These are phyloP conservation scores for Aspergillaceae sp. DNA, from an alignment of 2,329 filamentous ascomycete genomes.

Conservation along the genomic window DNA sequence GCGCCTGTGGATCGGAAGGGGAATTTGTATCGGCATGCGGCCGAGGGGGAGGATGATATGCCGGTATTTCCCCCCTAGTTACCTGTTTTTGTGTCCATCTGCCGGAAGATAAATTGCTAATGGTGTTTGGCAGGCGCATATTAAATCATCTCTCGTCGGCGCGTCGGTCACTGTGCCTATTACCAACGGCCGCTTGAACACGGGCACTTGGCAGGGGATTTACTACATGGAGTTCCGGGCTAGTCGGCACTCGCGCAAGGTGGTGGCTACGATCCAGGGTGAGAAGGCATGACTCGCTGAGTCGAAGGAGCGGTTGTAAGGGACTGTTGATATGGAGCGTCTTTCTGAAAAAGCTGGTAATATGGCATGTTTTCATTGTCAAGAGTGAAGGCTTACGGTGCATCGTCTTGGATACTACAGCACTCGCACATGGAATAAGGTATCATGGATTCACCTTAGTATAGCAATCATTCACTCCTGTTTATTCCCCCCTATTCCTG, in stretches of 20 bases:
- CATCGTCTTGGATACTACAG: too few species aligned
- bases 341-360: too few species aligned
- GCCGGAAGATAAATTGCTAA: neutral
- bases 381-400: too few species aligned
- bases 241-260: constrained; percentile 64
- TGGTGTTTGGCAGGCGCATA: constrained; percentile 58
- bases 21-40: constrained; percentile 73
- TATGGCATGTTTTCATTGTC: too few species aligned
- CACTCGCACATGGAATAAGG: too few species aligned
- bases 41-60: constrained; percentile 89
- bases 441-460: too few species aligned
- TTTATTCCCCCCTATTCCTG: too few species aligned
- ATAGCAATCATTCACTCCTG: too few species aligned
- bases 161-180: constrained; percentile 89
- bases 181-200: constrained; percentile 66
- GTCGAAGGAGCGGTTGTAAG: constrained; percentile 5
- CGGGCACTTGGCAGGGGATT: constrained; percentile 61
- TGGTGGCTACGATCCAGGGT: constrained; percentile 91
- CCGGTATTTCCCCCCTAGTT: constrained; percentile 46
- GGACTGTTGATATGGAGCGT: too few species aligned
- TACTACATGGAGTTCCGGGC: constrained; percentile 89
- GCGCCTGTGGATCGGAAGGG: constrained; percentile 72
- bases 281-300: constrained; percentile 47
- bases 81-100: neutral
- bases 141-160: constrained; percentile 84